phyloP scores from a whole-genome alignment of 1,284 basidiomycete species.

The Apiotrichum siamense region DNA sequence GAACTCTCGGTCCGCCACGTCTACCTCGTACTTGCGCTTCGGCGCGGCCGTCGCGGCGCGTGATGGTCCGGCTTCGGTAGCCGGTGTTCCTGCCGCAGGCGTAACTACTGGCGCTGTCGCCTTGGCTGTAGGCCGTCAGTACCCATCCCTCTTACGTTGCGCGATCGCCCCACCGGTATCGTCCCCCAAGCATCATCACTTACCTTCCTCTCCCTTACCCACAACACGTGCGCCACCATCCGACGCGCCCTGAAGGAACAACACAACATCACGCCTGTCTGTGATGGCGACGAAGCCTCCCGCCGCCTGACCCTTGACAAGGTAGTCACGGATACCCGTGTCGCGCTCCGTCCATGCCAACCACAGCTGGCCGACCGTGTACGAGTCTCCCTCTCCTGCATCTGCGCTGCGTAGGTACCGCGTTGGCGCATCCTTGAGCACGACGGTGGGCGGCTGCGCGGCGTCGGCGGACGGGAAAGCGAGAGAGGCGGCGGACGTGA shows the following conservation, averaged over 20 bases:
- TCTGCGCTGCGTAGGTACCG: slow-evolving; percentile 57
- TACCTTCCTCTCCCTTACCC: slow-evolving; percentile 57
- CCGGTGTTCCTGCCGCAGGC: slow-evolving; percentile 24
- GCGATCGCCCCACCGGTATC: slow-evolving; percentile 54
- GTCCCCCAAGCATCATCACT: slow-evolving; percentile 64
- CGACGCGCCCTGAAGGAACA: slow-evolving; percentile 64
- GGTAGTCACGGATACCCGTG: slow-evolving; percentile 70
- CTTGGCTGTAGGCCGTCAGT: slow-evolving; percentile 10
- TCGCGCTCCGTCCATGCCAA: slow-evolving; percentile 71
- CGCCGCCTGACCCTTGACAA: slow-evolving; percentile 70
- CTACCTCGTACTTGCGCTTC: slow-evolving; percentile 72
- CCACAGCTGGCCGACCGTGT: slow-evolving; percentile 71
- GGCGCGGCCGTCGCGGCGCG: slow-evolving; percentile 50
- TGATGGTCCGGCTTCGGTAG: slow-evolving; percentile 45
- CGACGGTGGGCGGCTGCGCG: slow-evolving; percentile 46
- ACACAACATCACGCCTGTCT: slow-evolving; percentile 72
- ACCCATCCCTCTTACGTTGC: slow-evolving; percentile 55
- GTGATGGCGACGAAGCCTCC: slow-evolving; percentile 75
- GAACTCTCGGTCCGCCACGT: slow-evolving; percentile 67
- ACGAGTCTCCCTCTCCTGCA: slow-evolving; percentile 58
- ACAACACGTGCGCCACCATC: slow-evolving; percentile 55
- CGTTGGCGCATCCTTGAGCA: slow-evolving; percentile 67
- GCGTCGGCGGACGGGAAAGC: slow-evolving; percentile 51
- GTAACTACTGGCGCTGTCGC: neutral
- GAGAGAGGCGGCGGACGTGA: slow-evolving; percentile 61